Percentiles rank a stretch among this genome's conserved stretches.
phyloP scores from a whole-genome alignment of 2,329 filamentous ascomycete genomes.

The Coniochaeta sp. region DNA sequence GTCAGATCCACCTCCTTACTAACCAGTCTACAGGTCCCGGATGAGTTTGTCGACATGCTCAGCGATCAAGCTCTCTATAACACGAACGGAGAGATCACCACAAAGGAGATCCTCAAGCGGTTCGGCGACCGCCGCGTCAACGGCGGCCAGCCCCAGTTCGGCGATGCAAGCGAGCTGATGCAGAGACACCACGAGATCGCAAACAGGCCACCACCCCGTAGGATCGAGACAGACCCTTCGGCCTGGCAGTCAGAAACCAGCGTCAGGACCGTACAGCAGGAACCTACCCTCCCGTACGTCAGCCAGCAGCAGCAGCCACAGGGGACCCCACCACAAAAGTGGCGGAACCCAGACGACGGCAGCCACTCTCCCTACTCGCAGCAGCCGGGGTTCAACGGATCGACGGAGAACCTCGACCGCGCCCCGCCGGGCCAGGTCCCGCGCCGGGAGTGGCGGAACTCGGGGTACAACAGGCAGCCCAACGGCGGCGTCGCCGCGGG shows the following conservation, averaged over 20 bases:
- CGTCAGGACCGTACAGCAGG: conserved; percentile 64
- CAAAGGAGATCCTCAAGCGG: conserved; percentile 91
- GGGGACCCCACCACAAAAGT: conserved; percentile 39
- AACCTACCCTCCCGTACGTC: conserved; percentile 35
- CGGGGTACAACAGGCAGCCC: conserved; percentile 38
- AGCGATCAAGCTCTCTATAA: conserved; percentile 78
- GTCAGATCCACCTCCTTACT: conserved; percentile 7
- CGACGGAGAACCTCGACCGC: conserved; percentile 29
- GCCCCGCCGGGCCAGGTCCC: conserved; percentile 24
- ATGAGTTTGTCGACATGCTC: conserved; percentile 80
- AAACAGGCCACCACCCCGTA: conserved; percentile 43
- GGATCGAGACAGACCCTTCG: conserved; percentile 82
- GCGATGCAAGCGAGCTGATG: conserved; percentile 49
- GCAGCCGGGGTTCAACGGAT: conserved; percentile 34
- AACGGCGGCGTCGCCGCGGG: conserved; percentile 42
- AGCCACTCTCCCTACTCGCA: conserved; percentile 34
- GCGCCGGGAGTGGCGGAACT: conserved; percentile 51
- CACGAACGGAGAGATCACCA: conserved; percentile 78
- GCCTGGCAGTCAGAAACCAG: conserved; percentile 79
- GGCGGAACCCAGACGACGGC: conserved; percentile 37
- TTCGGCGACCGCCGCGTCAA: conserved; percentile 67
- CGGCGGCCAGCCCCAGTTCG: conserved; percentile 47
- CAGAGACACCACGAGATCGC: conserved; percentile 47
- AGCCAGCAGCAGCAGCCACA: conserved; percentile 32
- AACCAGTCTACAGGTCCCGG: conserved; percentile 63